Evolutionary conservation across 2,329 filamentous ascomycete genomes (phyloP).

Genomic region (Plenodomus lindquistii): DNA sequence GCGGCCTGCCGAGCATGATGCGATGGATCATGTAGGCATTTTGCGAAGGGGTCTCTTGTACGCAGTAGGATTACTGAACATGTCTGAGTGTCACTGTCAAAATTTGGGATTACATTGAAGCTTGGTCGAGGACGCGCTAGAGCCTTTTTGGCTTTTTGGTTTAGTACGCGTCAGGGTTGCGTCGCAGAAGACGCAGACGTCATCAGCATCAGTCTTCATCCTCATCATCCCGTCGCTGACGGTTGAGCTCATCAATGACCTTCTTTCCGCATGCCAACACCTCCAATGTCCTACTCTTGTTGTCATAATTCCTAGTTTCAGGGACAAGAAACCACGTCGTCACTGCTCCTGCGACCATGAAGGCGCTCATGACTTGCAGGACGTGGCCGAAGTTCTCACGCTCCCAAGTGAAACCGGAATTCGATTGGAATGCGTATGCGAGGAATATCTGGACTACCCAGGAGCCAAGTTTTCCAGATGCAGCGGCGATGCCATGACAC

Average conservation of each 20-base stretch:
- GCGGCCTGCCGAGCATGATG: too few species aligned
- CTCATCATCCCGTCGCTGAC: too few species aligned
- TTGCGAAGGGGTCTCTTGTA: too few species aligned
- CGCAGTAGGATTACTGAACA: too few species aligned
- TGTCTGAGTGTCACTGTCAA: too few species aligned
- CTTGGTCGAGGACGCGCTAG: not conserved
- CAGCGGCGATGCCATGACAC: slow-evolving; percentile 60
- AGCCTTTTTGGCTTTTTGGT: too few species aligned
- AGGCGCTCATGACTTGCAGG: slow-evolving; percentile 39
- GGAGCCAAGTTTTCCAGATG: slow-evolving; percentile 57
- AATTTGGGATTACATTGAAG: too few species aligned
- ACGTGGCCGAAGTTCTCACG: slow-evolving; percentile 36
- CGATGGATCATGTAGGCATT: too few species aligned
- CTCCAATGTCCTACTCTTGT: slow-evolving; percentile 38
- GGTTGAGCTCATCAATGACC: slow-evolving; percentile 26
- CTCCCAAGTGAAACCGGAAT: slow-evolving; percentile 24
- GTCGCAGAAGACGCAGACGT: too few species aligned
- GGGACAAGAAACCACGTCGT: slow-evolving; percentile 38
- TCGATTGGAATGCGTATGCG: slow-evolving; percentile 31
- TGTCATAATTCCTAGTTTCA: slow-evolving; percentile 38
- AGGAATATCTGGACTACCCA: slow-evolving; percentile 50
- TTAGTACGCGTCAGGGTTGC: too few species aligned
- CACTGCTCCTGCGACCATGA: slow-evolving; percentile 39
- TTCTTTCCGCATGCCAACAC: slow-evolving; percentile 36
- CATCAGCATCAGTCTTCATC: too few species aligned